Evolutionary conservation across 257 asterid species (phyloP), one percentile per base, ranked within the genome.

Genomic region (Salvia splendens): DNA sequence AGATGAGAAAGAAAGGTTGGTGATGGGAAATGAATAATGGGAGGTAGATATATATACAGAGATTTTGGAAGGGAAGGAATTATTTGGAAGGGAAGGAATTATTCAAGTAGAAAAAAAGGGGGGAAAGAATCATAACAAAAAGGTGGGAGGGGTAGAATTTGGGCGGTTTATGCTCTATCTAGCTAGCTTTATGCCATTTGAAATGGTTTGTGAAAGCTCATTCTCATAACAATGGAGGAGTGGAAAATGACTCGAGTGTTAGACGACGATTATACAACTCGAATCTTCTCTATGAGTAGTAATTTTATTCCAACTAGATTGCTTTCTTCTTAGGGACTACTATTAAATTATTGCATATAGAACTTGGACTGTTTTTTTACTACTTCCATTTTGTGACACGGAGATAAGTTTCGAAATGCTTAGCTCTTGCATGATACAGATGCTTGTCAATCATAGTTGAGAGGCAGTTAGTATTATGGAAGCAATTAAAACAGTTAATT

Each of bases 131-230:
- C 43, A 38, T 12, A 59, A 3, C 41, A 20, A 66, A 74, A 70
- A 42, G 57, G 5, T 47, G 36, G 30, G 30, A 24, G 8, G 3
- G 9, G 35, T 8, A 28, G n/a, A 35, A 24, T 24, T 40, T 15
- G 62, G 70, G 67, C 71, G 57, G 54, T 77, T 57, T 61, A 55
- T 72, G 74, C 66, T 41, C 54, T 41, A 38, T 8, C 8, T 65
- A 24, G 30, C 30, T 24, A 24, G 30, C 30, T 24, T 24, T 24
- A 24, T 70, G 20, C 56, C 12, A 68, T 41, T 7, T 24, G 30
- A 24, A 24, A 24, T 43, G 38, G 72, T 40, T 48, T 50, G 5
- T 70, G 67, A 60, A 58, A 41, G 65, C 65, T 69, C 62, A 33
- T 49, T 10, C 35, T 45, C 49, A 12, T 24, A 40, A 14, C 40